phyloP scores from a whole-genome alignment of 2,329 filamentous ascomycete species.

The Cucurbitaria berberidis region DNA sequence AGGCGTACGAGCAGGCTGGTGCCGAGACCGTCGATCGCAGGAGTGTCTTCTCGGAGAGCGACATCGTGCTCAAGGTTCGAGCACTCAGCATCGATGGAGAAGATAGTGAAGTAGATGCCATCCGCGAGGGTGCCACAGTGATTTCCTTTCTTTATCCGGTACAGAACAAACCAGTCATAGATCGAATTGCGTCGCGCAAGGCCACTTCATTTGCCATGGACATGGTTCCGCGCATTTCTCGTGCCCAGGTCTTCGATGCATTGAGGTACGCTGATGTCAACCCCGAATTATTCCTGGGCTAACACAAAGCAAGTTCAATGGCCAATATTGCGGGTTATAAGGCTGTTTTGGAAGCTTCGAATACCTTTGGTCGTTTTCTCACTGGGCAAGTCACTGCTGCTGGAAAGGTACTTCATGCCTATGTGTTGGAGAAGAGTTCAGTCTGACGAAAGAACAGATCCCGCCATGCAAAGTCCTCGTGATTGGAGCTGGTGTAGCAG shows the following conservation, averaged over 20 bases:
- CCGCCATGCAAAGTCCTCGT: constrained; percentile 89
- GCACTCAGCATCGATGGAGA: constrained; percentile 66
- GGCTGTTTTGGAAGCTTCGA: constrained; percentile 86
- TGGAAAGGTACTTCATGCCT: constrained; percentile 56
- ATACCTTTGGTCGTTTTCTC: constrained; percentile 85
- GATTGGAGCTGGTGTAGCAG: constrained; percentile 88
- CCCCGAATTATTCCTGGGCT: constrained; percentile 3
- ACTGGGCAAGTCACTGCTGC: constrained; percentile 91
- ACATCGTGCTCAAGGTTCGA: constrained; percentile 86
- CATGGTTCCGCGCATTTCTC: constrained; percentile 86
- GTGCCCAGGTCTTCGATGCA: constrained; percentile 87
- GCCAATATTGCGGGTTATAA: constrained; percentile 95
- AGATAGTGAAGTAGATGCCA: constrained; percentile 69
- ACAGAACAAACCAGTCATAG: constrained; percentile 77
- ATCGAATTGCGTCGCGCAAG: constrained; percentile 72
- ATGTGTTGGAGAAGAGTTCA: not conserved
- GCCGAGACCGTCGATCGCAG: constrained; percentile 74
- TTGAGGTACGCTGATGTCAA: constrained; percentile 52
- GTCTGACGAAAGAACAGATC: constrained; percentile 62
- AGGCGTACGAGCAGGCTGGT: constrained; percentile 77
- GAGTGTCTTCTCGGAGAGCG: constrained; percentile 73
- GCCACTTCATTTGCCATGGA: constrained; percentile 90
- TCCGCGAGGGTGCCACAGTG: constrained; percentile 73
- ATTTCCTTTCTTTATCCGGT: constrained; percentile 84
- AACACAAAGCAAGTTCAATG: constrained; percentile 71